Evolutionary conservation across 2,329 filamentous ascomycete species (phyloP).

Genomic region (Hypomyces perniciosus): DNA sequence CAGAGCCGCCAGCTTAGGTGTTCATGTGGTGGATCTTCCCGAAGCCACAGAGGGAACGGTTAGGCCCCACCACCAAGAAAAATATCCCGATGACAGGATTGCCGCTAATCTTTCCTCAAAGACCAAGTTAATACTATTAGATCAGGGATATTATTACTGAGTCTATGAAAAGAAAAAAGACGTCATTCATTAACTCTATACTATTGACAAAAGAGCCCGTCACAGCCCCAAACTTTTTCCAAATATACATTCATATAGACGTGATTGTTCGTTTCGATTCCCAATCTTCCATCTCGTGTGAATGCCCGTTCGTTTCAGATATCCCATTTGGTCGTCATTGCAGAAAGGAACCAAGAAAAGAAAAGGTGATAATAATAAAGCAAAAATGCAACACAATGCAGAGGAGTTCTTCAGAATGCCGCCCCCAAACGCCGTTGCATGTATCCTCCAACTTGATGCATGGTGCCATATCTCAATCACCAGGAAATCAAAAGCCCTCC

Average conservation of each 20-base stretch:
- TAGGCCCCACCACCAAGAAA: too few species aligned
- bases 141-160: too few species aligned
- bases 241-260: slow-evolving; percentile 22
- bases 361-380: slow-evolving; percentile 1
- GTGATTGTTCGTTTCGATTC: slow-evolving; percentile 21
- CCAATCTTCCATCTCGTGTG: slow-evolving; percentile 17
- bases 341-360: neutral
- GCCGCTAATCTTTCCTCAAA: too few species aligned
- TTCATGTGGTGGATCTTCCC: neutral
- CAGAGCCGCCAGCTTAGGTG: neutral
- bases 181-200: slow-evolving; percentile 7
- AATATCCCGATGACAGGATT: too few species aligned
- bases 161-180: neutral
- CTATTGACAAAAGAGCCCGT: slow-evolving; percentile 4
- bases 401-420: slow-evolving; percentile 9
- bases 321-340: slow-evolving; percentile 2
- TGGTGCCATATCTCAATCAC: slow-evolving; percentile 7
- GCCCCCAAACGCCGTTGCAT: slow-evolving; percentile 10
- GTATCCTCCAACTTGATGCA: slow-evolving; percentile 11
- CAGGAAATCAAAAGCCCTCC: neutral
- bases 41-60: neutral
- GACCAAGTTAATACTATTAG: too few species aligned
- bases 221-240: neutral
- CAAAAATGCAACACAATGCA: slow-evolving; percentile 9
- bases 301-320: slow-evolving; percentile 3